phyloP scores from a whole-genome alignment of 257 asterid genomes.

The Solanum medicagineum region DNA sequence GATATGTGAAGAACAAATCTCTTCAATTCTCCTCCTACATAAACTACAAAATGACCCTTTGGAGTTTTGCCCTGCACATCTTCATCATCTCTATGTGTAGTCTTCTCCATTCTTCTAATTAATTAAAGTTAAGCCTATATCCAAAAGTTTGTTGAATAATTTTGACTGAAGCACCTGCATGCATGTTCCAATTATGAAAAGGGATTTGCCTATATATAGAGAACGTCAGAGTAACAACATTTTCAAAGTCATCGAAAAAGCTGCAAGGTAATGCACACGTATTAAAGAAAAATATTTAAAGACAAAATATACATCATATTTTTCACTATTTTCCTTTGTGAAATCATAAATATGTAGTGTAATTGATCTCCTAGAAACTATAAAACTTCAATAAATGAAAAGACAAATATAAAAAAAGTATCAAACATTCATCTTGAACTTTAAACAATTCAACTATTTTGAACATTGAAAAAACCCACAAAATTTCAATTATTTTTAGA shows the following conservation, averaged over 20 bases:
- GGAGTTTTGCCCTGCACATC: constrained; percentile 18
- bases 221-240: neutral
- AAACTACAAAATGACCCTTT: constrained; percentile 58
- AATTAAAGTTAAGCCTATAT: neutral
- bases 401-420: no score
- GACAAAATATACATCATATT: no score
- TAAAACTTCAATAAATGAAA: no score
- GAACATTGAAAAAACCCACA: no score
- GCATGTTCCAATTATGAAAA: neutral
- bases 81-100: neutral
- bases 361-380: no score
- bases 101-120: neutral
- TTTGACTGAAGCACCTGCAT: neutral
- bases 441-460: no score
- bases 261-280: neutral
- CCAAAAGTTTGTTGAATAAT: neutral
- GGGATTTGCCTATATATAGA: neutral
- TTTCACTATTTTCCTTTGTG: no score
- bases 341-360: no score
- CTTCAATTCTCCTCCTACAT: constrained; percentile 35
- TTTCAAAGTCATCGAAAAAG: neutral
- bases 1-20: constrained; percentile 46
- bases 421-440: no score
- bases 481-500: no score
- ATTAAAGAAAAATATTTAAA: no score